phyloP scores from a whole-genome alignment of 2,329 filamentous ascomycete species.

The Penicillium hesseltinei region DNA sequence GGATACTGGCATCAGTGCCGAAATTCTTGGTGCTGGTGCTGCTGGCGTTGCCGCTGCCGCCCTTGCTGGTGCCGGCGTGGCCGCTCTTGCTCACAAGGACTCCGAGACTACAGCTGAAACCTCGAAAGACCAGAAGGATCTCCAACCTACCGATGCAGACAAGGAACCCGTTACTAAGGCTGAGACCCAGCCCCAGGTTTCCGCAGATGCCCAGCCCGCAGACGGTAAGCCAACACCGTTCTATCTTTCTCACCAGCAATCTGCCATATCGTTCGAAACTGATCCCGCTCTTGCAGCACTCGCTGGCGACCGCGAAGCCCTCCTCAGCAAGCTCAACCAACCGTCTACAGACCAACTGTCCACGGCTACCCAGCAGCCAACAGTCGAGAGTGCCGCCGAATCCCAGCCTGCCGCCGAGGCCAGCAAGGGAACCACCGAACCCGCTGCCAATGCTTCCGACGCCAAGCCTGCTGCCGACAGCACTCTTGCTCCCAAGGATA shows the following conservation, averaged over 20 bases:
- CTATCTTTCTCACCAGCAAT: conserved; percentile 19
- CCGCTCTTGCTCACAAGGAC: conserved; percentile 21
- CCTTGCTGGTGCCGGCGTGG: conserved; percentile 24
- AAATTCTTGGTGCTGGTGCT: conserved; percentile 28
- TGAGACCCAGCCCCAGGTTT: conserved; percentile 16
- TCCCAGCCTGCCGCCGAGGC: conserved; percentile 16
- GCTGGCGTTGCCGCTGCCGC: conserved; percentile 26
- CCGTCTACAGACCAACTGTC: conserved; percentile 32
- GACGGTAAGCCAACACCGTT: conserved; percentile 25
- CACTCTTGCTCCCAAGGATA: conserved; percentile 16
- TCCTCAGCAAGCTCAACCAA: conserved; percentile 31
- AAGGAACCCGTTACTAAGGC: conserved; percentile 9
- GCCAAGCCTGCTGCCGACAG: conserved; percentile 12
- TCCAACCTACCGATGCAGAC: conserved; percentile 4
- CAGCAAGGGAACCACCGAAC: conserved; percentile 10
- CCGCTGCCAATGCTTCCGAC: background rate
- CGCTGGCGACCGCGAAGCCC: conserved; percentile 34
- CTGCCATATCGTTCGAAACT: conserved; percentile 32
- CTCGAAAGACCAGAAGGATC: conserved; percentile 11
- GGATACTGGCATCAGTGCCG: conserved; percentile 23
- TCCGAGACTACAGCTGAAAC: conserved; percentile 10
- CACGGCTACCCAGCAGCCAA: conserved; percentile 85
- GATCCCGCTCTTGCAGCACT: conserved; percentile 33
- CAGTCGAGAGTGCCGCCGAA: conserved; percentile 10
- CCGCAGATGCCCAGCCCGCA: conserved; percentile 20